A percentile compares a stretch with the other conserved stretches of the same genome.
These are phyloP conservation scores for Mitragyna speciosa DNA, from an alignment of 257 asterid genomes.

Conservation along the genomic window DNA sequence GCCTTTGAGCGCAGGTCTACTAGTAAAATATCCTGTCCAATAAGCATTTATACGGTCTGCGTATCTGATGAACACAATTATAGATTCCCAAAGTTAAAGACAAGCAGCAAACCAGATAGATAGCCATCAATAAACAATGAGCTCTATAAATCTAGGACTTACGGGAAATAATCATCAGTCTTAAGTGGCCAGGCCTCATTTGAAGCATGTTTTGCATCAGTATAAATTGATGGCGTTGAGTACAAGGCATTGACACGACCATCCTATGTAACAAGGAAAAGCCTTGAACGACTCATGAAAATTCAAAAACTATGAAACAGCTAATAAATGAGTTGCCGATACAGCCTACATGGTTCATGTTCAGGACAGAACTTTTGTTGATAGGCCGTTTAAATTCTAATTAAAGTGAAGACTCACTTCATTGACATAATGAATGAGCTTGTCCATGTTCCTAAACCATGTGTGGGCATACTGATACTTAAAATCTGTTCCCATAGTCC, in stretches of 20 bases:
- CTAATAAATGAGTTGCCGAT: not conserved
- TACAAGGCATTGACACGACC: slow-evolving; percentile 98
- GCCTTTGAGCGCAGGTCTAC: slow-evolving; percentile 83
- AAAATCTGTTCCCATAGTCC: slow-evolving; percentile 99
- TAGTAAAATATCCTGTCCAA: slow-evolving; percentile 98
- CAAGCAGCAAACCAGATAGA: not conserved
- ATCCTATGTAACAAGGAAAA: slow-evolving; percentile 51
- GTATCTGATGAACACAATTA: slow-evolving; percentile 52
- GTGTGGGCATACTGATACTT: slow-evolving; percentile 86
- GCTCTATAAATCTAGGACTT: slow-evolving; percentile 35
- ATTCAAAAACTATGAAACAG: not conserved
- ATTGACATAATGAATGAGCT: slow-evolving; percentile 95
- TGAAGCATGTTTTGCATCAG: slow-evolving; percentile 83
- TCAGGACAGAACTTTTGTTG: not conserved
- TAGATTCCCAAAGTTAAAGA: slow-evolving; percentile 14
- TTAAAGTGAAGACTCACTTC: slow-evolving; percentile 46
- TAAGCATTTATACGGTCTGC: slow-evolving; percentile 88
- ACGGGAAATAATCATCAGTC: slow-evolving; percentile 91
- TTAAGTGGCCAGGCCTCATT: slow-evolving; percentile 92
- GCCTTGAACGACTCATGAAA: not conserved
- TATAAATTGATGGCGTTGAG: slow-evolving; percentile 89
- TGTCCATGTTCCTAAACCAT: slow-evolving; percentile 93
- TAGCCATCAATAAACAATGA: not conserved
- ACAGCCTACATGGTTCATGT: not conserved
- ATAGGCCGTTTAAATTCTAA: not conserved